Percentiles rank a stretch among this genome's conserved stretches.
phyloP scores from a whole-genome alignment of 2,329 filamentous ascomycete genomes.

The Botrytis aclada region DNA sequence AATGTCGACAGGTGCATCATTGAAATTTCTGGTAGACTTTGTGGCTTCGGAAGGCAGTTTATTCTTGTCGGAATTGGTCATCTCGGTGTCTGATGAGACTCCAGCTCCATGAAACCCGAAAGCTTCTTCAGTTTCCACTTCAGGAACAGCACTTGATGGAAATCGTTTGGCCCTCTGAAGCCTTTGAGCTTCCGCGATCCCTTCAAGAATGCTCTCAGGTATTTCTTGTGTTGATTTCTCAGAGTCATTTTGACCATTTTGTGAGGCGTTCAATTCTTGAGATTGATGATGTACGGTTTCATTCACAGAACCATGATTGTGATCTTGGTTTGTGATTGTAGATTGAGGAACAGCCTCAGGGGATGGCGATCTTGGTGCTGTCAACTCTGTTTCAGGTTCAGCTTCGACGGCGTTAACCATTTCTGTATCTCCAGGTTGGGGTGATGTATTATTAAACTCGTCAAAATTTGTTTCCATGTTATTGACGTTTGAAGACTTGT shows the following conservation, averaged over 20 bases:
- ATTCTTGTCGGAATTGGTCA: neutral
- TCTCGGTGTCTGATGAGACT: neutral
- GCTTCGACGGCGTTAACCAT: neutral
- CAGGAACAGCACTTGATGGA: neutral
- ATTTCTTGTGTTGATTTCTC: neutral
- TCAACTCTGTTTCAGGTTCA: neutral
- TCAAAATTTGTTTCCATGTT: neutral
- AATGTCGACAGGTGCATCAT: neutral
- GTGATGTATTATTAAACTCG: neutral
- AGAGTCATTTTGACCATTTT: neutral
- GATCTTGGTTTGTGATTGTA: neutral
- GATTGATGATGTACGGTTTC: neutral
- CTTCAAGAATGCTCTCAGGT: neutral
- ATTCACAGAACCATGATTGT: neutral
- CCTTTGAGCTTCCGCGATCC: neutral
- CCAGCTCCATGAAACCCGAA: no score
- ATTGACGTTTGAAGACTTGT: neutral
- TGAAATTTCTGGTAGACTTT: neutral
- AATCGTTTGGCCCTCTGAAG: neutral
- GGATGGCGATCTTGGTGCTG: neutral
- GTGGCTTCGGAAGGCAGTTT: neutral
- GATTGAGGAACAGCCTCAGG: neutral
- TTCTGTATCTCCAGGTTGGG: neutral
- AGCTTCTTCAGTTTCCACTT: neutral
- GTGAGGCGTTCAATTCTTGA: neutral